A percentile compares a stretch with the other conserved stretches of the same genome.
Evolutionary conservation across 768 basidiomycete genomes (phyloP).

Genomic region (Termitomyces titanicus): DNA sequence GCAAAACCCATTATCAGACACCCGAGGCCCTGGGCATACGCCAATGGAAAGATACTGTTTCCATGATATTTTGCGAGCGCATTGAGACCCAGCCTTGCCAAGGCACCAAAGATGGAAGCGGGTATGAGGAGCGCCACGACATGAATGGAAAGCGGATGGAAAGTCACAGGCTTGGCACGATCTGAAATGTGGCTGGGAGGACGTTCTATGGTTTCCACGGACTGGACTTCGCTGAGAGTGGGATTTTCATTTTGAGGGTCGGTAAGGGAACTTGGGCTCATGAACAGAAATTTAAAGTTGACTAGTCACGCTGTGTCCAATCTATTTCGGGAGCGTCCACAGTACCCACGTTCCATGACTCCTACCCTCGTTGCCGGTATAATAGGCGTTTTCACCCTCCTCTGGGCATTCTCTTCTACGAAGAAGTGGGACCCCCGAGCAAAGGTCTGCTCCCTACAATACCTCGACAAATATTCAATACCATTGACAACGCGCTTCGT

Average conservation of each 20-base stretch:
- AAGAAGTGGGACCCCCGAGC: constrained; percentile 43
- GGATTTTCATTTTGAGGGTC: constrained; percentile 7
- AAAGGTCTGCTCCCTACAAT: constrained; percentile 24
- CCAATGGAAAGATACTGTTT: constrained; percentile 71
- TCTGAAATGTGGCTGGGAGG: constrained; percentile 29
- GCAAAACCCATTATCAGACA: constrained; percentile 90
- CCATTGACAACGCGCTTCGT: neutral
- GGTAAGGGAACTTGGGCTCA: constrained; percentile 2
- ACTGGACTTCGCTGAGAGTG: constrained; percentile 13
- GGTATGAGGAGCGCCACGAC: constrained; percentile 74
- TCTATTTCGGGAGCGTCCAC: constrained; percentile 11
- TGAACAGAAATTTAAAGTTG: neutral
- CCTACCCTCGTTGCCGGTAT: neutral
- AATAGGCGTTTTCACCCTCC: constrained; percentile 2
- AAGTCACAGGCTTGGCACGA: constrained; percentile 29
- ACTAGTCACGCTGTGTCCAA: neutral
- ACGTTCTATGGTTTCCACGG: constrained; percentile 32
- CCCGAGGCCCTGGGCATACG: constrained; percentile 83
- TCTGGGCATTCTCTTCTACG: constrained; percentile 18
- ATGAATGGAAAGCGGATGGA: constrained; percentile 55
- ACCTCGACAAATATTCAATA: neutral
- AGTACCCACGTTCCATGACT: neutral
- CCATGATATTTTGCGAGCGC: constrained; percentile 76
- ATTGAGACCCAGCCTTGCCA: constrained; percentile 75
- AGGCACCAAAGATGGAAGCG: constrained; percentile 79